Conservation (phyloP, 805 yeast genomes). For the Sugiyamaella mastotermitis region DNA sequence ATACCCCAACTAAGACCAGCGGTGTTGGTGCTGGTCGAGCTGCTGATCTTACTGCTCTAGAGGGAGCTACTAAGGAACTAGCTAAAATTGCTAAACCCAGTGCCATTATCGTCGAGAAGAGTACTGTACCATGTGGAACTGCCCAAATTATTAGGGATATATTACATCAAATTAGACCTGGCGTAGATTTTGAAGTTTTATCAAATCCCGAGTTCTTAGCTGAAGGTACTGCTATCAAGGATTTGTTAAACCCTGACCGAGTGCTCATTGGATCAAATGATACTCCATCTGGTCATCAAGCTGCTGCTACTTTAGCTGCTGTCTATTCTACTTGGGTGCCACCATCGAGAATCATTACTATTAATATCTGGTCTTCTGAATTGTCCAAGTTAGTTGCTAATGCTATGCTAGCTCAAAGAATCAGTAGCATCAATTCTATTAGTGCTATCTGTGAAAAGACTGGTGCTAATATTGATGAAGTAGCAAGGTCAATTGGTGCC, state of each 20-base stretch:
- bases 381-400: slow-evolving; percentile 28
- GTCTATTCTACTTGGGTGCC: slow-evolving; percentile 28
- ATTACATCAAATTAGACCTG: slow-evolving; percentile 27
- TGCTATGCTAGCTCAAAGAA: slow-evolving; percentile 28
- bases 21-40: slow-evolving; percentile 28
- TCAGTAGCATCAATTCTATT: slow-evolving; percentile 28
- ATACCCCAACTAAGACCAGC: slow-evolving; percentile 28
- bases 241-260: slow-evolving; percentile 25
- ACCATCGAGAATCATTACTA: slow-evolving; percentile 24
- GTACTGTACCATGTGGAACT: slow-evolving; percentile 29
- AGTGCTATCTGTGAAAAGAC: slow-evolving; percentile 30
- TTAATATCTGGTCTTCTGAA: slow-evolving; percentile 29
- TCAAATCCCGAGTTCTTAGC: slow-evolving; percentile 30
- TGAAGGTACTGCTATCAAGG: slow-evolving; percentile 28
- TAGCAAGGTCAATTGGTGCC: slow-evolving; percentile 27
- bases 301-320: slow-evolving; percentile 27
- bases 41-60: slow-evolving; percentile 26
- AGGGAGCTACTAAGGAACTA: slow-evolving; percentile 28
- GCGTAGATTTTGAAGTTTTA: slow-evolving; percentile 25
- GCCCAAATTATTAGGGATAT: slow-evolving; percentile 26
- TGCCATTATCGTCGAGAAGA: slow-evolving; percentile 28
- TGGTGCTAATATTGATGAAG: slow-evolving; percentile 29
- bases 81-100: slow-evolving; percentile 24
- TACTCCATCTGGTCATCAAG: slow-evolving; percentile 21
- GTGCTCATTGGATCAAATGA: slow-evolving; percentile 27